phyloP scores from a whole-genome alignment of 106 monocot species.

The Dendrobium chrysotoxum region DNA sequence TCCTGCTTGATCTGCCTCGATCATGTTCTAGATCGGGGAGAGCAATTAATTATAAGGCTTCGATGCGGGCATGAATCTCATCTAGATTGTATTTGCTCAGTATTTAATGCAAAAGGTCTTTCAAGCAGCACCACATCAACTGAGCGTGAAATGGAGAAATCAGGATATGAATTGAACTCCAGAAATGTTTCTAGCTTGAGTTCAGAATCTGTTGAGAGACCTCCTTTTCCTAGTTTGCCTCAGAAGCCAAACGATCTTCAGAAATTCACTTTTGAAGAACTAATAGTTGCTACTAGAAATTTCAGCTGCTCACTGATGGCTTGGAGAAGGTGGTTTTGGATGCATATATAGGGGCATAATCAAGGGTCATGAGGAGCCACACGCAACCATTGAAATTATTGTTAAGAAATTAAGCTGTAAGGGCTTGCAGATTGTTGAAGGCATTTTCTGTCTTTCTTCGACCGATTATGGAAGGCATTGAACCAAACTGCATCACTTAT shows the following conservation, averaged over 20 bases:
- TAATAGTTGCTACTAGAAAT: conserved; percentile 37
- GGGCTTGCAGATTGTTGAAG: conserved; percentile 37
- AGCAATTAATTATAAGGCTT: conserved; percentile 41
- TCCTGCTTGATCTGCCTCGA: conserved; percentile 63
- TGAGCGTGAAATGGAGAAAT: conserved; percentile 22
- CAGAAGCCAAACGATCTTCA: conserved; percentile 27
- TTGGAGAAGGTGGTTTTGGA: conserved; percentile 57
- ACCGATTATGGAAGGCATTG: conserved; percentile 24
- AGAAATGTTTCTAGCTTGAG: conserved; percentile 24
- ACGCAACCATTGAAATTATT: conserved; percentile 18
- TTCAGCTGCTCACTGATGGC: conserved; percentile 46
- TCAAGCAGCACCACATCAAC: conserved; percentile 22
- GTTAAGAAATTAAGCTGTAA: conserved; percentile 40
- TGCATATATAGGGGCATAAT: conserved; percentile 35
- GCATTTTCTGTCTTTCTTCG: conserved; percentile 26
- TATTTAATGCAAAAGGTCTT: not conserved
- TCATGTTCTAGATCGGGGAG: conserved; percentile 20
- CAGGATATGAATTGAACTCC: conserved; percentile 19
- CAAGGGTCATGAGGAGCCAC: conserved; percentile 20
- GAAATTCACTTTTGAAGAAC: conserved; percentile 34
- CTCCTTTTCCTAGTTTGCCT: conserved; percentile 22
- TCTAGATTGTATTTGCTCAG: too few relatives aligned
- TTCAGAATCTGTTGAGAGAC: conserved; percentile 17
- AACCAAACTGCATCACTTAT: conserved; percentile 28
- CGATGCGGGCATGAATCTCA: conserved; percentile 64